Base-by-base conservation (phyloP, 352 stramenopile genomes). In the Globisporangium ultimum region DNA sequence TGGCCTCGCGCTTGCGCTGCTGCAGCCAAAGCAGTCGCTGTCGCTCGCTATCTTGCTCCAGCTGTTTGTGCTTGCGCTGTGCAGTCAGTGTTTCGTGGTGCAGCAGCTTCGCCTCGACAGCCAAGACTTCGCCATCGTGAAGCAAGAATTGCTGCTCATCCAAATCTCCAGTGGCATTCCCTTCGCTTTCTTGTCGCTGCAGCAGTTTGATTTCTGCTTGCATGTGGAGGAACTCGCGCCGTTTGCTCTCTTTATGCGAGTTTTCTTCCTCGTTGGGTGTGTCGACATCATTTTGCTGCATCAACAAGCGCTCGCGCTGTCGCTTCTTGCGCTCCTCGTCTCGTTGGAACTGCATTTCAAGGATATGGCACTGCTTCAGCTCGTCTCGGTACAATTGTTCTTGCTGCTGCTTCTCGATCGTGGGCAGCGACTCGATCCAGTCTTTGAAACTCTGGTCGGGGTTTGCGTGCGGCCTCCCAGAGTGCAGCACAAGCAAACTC, bases 341-440 rank as follows among this genome's bases (percentile, higher is more conserved):
- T 14, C 62, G 45, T 34, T 76, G 61, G 51, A 72, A 88, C 51
- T 85, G 74, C 48, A 60, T 32, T 20, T 88, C 72, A 18, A 88
- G 56, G 6, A 72, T 52, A 11, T 72, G 68, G 3, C 74, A 72
- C 28, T 84, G 67, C 2, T 66, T 72, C 55, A 73, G 62, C 53
- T 77, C 63, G 46, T 80, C 62, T 32, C 75, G 60, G 12, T 67
- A 51, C 40, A 66, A 56, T 0, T 64, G 64, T 13, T 80, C 74
- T 32, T 64, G 65, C 20, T 84, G 65, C 12, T 68, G 61, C 41
- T 66, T 87, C 22, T 88, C 67, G 15, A 88, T 65, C 15, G 80
- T 88, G 42, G 71, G 60, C 15, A 90, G 61, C 0, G 80, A 88
- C 20, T 64, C 70, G 3, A 88, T 72, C 80, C 80, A 90, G 8